These are phyloP conservation scores for Epichloe coenophiala DNA, from an alignment of 2,329 filamentous ascomycete species.

Conservation along the genomic window DNA sequence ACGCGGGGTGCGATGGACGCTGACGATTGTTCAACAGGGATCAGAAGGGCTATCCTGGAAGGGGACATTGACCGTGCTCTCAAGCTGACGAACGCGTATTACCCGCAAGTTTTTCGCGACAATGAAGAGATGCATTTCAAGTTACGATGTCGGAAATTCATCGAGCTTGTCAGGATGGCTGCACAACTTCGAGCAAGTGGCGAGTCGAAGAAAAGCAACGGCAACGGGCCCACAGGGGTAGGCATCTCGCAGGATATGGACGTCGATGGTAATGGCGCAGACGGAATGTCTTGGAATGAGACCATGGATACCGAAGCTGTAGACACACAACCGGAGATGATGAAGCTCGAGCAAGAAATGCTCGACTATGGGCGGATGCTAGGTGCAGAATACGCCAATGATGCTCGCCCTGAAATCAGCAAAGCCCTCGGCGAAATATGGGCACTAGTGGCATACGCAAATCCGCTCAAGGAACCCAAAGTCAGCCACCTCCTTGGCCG, in stretches of 20 bases:
- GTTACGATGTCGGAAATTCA: conserved; percentile 78
- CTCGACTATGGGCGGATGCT: conserved; percentile 70
- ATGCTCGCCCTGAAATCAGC: conserved; percentile 55
- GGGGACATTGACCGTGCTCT: conserved; percentile 86
- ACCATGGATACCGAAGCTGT: conserved; percentile 36
- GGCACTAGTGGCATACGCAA: conserved; percentile 72
- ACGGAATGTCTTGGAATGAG: conserved; percentile 29
- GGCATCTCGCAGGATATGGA: conserved; percentile 36
- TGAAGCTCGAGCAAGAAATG: conserved; percentile 50
- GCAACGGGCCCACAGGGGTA: conserved; percentile 24
- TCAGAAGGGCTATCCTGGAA: conserved; percentile 74
- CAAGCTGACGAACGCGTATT: conserved; percentile 65
- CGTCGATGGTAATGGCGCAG: conserved; percentile 35
- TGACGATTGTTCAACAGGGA: conserved; percentile 41
- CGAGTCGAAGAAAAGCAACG: conserved; percentile 29
- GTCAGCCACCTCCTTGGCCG: conserved; percentile 68
- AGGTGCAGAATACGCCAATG: conserved; percentile 60
- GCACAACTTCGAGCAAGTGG: conserved; percentile 46
- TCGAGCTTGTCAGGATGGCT: conserved; percentile 78
- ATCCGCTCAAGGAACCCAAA: conserved; percentile 60
- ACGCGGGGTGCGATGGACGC: not conserved
- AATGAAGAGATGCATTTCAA: conserved; percentile 81
- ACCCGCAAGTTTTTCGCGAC: conserved; percentile 64
- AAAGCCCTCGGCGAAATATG: conserved; percentile 74
- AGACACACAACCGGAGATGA: conserved; percentile 20